Percentiles rank a stretch among this genome's conserved stretches.
Evolutionary conservation across 768 basidiomycete species (phyloP).

Genomic region (Coprinopsis strossmayeri): DNA sequence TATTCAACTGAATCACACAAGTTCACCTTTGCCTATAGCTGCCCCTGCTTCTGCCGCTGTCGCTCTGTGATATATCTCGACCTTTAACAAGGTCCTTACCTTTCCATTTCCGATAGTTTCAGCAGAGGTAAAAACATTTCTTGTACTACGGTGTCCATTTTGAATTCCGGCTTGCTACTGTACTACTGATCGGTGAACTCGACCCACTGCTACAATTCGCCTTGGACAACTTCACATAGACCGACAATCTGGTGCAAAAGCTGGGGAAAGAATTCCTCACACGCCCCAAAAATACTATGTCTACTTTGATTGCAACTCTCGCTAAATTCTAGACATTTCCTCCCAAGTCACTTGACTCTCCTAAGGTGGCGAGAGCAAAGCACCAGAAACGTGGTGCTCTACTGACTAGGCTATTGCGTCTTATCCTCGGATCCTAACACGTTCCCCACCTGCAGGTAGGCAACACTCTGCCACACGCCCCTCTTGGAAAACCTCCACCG

Average conservation of each 20-base stretch:
- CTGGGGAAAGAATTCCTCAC: background rate
- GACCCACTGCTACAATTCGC: too few relatives aligned
- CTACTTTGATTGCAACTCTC: too few relatives aligned
- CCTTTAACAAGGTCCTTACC: too few relatives aligned
- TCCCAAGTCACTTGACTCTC: background rate
- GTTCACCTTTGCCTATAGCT: background rate
- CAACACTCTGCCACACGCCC: background rate
- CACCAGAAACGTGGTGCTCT: background rate
- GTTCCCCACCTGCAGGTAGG: background rate
- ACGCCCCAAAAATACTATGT: background rate
- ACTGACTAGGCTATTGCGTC: background rate
- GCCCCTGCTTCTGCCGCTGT: background rate
- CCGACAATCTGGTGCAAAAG: background rate
- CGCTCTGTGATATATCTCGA: too few relatives aligned
- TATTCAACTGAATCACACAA: too few relatives aligned
- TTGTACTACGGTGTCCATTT: background rate
- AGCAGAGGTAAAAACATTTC: background rate
- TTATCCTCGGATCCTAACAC: background rate
- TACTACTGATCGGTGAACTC: constrained; percentile 7
- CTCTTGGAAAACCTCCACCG: background rate
- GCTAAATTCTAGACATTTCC: too few relatives aligned
- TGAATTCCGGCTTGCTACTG: background rate
- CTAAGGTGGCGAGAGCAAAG: background rate
- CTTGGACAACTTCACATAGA: background rate
- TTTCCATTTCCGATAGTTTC: background rate